Evolutionary conservation across 345 rosid species (phyloP).

Genomic region (Citrus reticulata): DNA sequence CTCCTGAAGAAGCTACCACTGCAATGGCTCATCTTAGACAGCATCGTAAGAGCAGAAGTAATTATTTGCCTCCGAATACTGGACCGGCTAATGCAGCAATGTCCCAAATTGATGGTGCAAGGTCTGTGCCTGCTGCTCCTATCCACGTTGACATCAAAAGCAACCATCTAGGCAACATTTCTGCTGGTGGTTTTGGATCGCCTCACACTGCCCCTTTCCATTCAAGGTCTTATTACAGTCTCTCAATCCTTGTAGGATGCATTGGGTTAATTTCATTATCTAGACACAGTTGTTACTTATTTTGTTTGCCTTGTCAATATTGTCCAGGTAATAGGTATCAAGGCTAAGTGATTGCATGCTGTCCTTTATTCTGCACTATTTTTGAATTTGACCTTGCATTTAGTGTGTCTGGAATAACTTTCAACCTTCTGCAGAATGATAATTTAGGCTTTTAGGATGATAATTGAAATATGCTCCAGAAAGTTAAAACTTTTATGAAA

Average conservation of each 20-base stretch:
- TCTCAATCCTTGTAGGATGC: not conserved
- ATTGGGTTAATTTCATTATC: not conserved
- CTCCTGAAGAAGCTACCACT: constrained; percentile 85
- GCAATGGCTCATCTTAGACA: constrained; percentile 87
- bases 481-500: too few species aligned
- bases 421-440: not conserved
- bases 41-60: constrained; percentile 56
- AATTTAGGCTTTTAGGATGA: not conserved
- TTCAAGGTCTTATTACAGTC: constrained; percentile 7
- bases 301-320: not conserved
- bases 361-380: not conserved
- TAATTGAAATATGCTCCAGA: not conserved
- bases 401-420: not conserved
- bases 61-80: constrained; percentile 34
- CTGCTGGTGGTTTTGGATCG: constrained; percentile 35
- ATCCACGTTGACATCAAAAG: constrained; percentile 35
- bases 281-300: not conserved
- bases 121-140: constrained; percentile 40
- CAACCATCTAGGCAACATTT: constrained; percentile 35
- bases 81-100: constrained; percentile 42
- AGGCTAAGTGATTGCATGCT: not conserved
- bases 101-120: constrained; percentile 56
- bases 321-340: not conserved
- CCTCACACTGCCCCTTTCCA: constrained; percentile 36
- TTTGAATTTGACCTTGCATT: constrained; percentile 3